Evolutionary conservation across 495 filamentous ascomycete species (phyloP).

Genomic region (Penicillium fimorum): DNA sequence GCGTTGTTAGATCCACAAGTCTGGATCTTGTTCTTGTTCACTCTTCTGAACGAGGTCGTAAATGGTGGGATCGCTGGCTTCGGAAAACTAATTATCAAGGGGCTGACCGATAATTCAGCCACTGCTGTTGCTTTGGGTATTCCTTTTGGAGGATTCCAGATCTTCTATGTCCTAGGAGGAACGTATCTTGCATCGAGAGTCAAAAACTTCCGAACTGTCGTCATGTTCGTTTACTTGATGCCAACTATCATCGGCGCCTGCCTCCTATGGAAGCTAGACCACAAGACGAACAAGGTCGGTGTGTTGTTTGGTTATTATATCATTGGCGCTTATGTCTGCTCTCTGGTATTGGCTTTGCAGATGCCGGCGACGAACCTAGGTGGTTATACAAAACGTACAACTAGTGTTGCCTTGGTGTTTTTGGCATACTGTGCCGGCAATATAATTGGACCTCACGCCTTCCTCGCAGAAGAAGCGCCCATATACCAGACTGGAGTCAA

Average conservation of each 20-base stretch:
- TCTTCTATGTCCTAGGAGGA: conserved; percentile 36
- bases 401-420: conserved; percentile 39
- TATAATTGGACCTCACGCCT: conserved; percentile 38
- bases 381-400: conserved; percentile 45
- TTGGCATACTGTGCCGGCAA: conserved; percentile 40
- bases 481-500: conserved; percentile 38
- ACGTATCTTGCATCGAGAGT: conserved; percentile 35
- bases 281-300: conserved; percentile 31
- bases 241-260: conserved; percentile 36
- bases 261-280: conserved; percentile 38
- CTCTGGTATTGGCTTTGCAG: conserved; percentile 39
- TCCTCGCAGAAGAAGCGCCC: conserved; percentile 33
- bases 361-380: conserved; percentile 43
- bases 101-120: conserved; percentile 30
- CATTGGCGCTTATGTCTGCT: conserved; percentile 38
- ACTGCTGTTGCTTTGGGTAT: conserved; percentile 37
- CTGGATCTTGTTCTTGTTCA: conserved; percentile 37
- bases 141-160: conserved; percentile 40
- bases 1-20: conserved; percentile 40
- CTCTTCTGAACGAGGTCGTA: conserved; percentile 37
- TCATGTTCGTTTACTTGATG: conserved; percentile 38
- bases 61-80: conserved; percentile 41
- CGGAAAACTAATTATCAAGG: conserved; percentile 42
- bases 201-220: conserved; percentile 32
- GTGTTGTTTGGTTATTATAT: conserved; percentile 44